Base-by-base conservation (phyloP, 768 basidiomycete genomes). In the Macrolepiota fuliginosa region DNA sequence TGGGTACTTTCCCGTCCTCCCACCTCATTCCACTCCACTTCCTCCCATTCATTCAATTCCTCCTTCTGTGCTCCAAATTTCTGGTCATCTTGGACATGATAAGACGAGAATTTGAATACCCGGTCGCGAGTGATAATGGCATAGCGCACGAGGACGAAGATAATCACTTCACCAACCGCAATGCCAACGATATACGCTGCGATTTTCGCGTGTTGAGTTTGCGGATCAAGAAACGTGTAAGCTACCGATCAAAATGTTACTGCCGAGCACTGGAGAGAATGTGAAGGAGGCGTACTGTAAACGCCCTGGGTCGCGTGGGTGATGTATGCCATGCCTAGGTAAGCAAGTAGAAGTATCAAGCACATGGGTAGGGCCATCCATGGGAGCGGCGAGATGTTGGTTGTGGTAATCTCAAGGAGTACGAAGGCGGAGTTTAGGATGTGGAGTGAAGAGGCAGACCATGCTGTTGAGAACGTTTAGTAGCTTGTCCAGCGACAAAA, bases 251-350 rank as follows among this genome's bases (percentile, higher is more conserved):
- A 45, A 36, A 22, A 54, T 25, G 22, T 49, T 24, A 10, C 17
- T 7, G 7, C 29, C 29, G 3, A 12, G 42, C 12, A n/a, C 60
- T 12, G 25, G 36, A 10, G 40, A 45, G 58, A 42, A 27, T 35
- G 39, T 29, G 25, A 39, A 49, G 12, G 46, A 51, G 27, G 39
- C 86, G 55, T 66, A 90, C 88, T 70, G 69, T 90, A 90, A 65
- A 87, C 79, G 0, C 81, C 81, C 68, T 88, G 85, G 0, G 81
- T 81, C 1, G 73, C 80, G 57, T 78, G 66, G 0, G 87, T 88
- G 45, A 91, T 78, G 64, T 90, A 91, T 4, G 87, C 89, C 1
- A 90, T 69, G 25, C 80, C 87, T 15, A 90, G 74, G 67, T 90
- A 91, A 1, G 72, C 66, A 0, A 65, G 81, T 5, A 90, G 80